Percentiles rank a stretch among this genome's conserved stretches.
Conservation (phyloP, 768 basidiomycete species). For the Clavulina sp. region DNA sequence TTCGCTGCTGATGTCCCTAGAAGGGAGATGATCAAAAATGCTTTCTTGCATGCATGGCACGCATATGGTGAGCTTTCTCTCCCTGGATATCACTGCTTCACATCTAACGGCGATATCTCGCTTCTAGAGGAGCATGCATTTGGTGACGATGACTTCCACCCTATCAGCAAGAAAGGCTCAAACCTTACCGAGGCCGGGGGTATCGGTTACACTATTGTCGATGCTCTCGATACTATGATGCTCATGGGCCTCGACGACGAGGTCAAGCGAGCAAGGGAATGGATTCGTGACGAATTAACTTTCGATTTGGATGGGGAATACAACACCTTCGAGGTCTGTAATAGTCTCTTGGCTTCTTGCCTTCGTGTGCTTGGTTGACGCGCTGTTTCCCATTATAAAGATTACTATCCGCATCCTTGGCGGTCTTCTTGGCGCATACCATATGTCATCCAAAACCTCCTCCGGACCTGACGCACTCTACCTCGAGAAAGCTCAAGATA, state of each 20-base stretch:
- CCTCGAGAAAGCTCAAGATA: slow-evolving; percentile 60
- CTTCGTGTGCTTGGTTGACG: background rate
- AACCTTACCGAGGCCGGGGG: slow-evolving; percentile 66
- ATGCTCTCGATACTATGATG: slow-evolving; percentile 74
- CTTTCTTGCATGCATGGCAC: slow-evolving; percentile 57
- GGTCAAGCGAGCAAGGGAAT: slow-evolving; percentile 55
- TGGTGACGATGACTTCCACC: slow-evolving; percentile 87
- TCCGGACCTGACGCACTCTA: slow-evolving; percentile 35
- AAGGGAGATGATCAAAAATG: background rate
- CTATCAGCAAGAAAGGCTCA: slow-evolving; percentile 50
- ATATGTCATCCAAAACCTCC: slow-evolving; percentile 35
- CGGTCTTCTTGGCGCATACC: slow-evolving; percentile 72
- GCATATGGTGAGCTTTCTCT: slow-evolving; percentile 49
- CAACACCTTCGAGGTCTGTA: slow-evolving; percentile 77
- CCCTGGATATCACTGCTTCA: background rate
- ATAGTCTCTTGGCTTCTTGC: background rate
- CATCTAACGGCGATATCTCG: slow-evolving; percentile 2
- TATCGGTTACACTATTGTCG: slow-evolving; percentile 78
- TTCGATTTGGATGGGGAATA: slow-evolving; percentile 66
- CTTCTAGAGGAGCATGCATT: slow-evolving; percentile 67
- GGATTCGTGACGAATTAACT: slow-evolving; percentile 50
- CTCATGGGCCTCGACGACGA: slow-evolving; percentile 72
- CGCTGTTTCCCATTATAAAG: slow-evolving; percentile 25
- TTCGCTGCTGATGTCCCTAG: slow-evolving; percentile 9
- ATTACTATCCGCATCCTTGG: slow-evolving; percentile 87